phyloP scores from a whole-genome alignment of 306 rosid species.

The Abrus precatorius region DNA sequence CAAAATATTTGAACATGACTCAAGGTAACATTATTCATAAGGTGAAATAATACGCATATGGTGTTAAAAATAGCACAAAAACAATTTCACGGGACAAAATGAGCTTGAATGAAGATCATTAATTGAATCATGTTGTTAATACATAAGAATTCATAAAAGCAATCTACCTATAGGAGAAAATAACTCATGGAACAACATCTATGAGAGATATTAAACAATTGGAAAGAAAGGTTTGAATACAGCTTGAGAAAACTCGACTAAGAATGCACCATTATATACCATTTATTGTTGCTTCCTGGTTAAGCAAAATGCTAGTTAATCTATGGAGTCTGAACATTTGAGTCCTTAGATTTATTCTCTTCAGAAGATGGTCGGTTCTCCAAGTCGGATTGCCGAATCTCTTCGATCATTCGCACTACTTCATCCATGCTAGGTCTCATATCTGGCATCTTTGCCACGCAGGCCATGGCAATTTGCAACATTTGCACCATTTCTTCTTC shows the following conservation, averaged over 20 bases:
- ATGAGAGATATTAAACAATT: conserved; percentile 55
- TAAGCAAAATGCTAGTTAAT: conserved; percentile 50
- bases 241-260: conserved; percentile 54
- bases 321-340: conserved; percentile 86
- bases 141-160: conserved; percentile 63
- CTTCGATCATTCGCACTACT: conserved; percentile 92
- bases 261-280: conserved; percentile 58
- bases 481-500: conserved; percentile 99
- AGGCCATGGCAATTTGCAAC: conserved; percentile 96
- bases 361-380: conserved; percentile 97
- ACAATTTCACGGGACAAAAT: conserved; percentile 34
- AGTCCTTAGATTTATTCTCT: conserved; percentile 93
- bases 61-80: conserved; percentile 15
- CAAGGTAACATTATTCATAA: neutral
- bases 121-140: conserved; percentile 69
- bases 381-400: conserved; percentile 95
- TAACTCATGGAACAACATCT: conserved; percentile 49
- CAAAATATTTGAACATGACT: no score
- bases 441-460: conserved; percentile 90
- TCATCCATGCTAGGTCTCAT: conserved; percentile 89
- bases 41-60: conserved; percentile 10
- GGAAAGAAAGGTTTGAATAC: conserved; percentile 57
- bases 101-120: conserved; percentile 58
- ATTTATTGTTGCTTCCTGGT: conserved; percentile 56
- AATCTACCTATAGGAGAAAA: conserved; percentile 47